Base-by-base conservation (phyloP, 1,284 basidiomycete genomes). In the Apiotrichum veenhuisii region DNA sequence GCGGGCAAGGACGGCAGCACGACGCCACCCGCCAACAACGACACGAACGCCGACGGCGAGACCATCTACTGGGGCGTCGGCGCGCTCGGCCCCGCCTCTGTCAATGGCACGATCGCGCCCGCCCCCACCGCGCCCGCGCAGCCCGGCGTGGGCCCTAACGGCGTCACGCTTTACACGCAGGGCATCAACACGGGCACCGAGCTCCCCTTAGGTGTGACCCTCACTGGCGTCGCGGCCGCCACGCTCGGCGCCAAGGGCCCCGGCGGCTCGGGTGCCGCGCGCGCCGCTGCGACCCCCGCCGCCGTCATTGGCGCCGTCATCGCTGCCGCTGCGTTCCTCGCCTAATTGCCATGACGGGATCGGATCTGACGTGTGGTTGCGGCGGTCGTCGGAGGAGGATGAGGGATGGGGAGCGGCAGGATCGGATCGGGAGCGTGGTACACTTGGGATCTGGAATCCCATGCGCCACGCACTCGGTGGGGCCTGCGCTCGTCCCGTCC, bases 1-100 rank as follows among this genome's bases (percentile, higher is more conserved):
- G 68, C 72, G 30, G 69, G 57, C 30, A 56, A 67, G 11, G 71
- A 76, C 57, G 75, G 77, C 17, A 42, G 59, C 2, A 65, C 68
- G 15, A 67, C 70, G 34, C 52, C 61, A 0, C 77, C 76, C n/a
- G 62, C 67, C n/a, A 64, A 73, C 20, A 52, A 44, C 45, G 41
- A 37, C 18, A 38, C 33, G 33, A 46, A 55, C 33, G 50, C 25
- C 22, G 38, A 44, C 49, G 46, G 26, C 10, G 15, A 48, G 45
- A 42, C 30, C n/a, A 27, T 36, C 18, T 15, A n/a, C 18, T 41
- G n/a, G 23, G 45, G 38, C 30, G n/a, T 33, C 23, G 42, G 37
- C 27, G 49, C 25, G 20, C 43, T 42, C 18, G 43, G 18, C 34
- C 18, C 34, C 11, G 5, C 27, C 25, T 17, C 49, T 14, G 25